A percentile compares a stretch with the other conserved stretches of the same genome.
phyloP scores from a whole-genome alignment of 257 asterid genomes.

The Petunia axillaris region DNA sequence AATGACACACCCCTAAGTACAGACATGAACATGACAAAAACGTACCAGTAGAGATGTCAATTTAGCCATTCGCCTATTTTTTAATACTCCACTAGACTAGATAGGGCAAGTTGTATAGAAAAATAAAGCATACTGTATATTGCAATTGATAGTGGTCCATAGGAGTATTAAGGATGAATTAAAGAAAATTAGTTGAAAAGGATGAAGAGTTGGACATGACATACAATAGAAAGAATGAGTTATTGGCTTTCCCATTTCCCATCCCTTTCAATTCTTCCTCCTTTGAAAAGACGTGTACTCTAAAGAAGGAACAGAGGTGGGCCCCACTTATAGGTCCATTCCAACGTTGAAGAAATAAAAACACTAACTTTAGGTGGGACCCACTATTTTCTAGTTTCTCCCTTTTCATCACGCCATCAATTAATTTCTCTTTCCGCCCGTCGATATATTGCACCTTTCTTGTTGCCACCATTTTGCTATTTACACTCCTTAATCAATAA shows the following conservation, averaged over 20 bases:
- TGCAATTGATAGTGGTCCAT: neutral
- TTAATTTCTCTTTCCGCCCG: slow-evolving; percentile 1
- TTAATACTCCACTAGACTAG: no score
- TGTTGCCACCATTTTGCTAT: slow-evolving; percentile 11
- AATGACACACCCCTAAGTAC: no score
- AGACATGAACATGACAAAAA: no score
- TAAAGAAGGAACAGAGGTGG: slow-evolving; percentile 56
- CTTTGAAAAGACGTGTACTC: slow-evolving; percentile 53
- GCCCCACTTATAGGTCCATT: slow-evolving; percentile 44
- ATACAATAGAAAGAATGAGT: neutral
- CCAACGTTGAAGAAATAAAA: slow-evolving; percentile 36
- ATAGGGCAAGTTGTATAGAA: neutral
- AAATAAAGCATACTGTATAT: neutral
- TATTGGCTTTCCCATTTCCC: slow-evolving; percentile 24
- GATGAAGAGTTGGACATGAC: slow-evolving; percentile 18
- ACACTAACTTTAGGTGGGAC: slow-evolving; percentile 20
- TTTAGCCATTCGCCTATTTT: no score
- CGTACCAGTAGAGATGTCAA: no score
- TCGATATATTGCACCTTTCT: neutral
- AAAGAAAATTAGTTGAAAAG: slow-evolving; percentile 6
- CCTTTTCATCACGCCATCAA: slow-evolving; percentile 15
- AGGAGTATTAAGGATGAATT: neutral
- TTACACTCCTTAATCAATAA: neutral
- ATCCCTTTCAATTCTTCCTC: slow-evolving; percentile 23
- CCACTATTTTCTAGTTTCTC: slow-evolving; percentile 20